Evolutionary conservation across 768 basidiomycete genomes (phyloP).

Genomic region (Amanita brunnescens): DNA sequence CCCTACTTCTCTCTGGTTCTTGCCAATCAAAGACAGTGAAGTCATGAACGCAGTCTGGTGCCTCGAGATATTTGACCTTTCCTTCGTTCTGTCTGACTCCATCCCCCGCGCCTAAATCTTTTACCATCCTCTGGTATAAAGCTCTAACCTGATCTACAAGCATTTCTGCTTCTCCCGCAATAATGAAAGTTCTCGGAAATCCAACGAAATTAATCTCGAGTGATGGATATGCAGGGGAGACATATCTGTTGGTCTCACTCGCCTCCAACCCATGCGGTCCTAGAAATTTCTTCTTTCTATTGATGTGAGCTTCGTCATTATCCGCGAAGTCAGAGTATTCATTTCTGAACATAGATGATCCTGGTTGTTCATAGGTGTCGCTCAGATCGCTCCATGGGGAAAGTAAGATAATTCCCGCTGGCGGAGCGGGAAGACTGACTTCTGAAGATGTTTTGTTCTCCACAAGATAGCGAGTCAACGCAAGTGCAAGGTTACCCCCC

Average conservation of each 20-base stretch:
- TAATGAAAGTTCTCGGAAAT: slow-evolving; percentile 42
- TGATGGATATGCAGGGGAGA: slow-evolving; percentile 34
- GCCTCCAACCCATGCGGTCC: slow-evolving; percentile 30
- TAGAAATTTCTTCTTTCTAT: slow-evolving; percentile 25
- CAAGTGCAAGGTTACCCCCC: slow-evolving; percentile 23
- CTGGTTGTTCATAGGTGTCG: neutral
- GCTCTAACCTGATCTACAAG: slow-evolving; percentile 24
- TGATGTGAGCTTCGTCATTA: slow-evolving; percentile 14
- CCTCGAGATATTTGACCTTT: slow-evolving; percentile 7
- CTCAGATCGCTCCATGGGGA: slow-evolving; percentile 27
- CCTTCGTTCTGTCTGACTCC: slow-evolving; percentile 16
- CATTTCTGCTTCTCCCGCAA: slow-evolving; percentile 37
- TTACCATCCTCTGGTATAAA: slow-evolving; percentile 31
- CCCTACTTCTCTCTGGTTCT: slow-evolving; percentile 25
- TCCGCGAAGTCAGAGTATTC: neutral
- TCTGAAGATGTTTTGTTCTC: slow-evolving; percentile 30
- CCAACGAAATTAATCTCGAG: slow-evolving; percentile 28
- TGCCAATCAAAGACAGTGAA: slow-evolving; percentile 28
- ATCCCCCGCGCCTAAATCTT: slow-evolving; percentile 29
- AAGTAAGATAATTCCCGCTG: slow-evolving; percentile 41
- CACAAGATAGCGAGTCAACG: slow-evolving; percentile 39
- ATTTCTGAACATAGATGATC: neutral
- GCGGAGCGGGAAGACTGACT: slow-evolving; percentile 31
- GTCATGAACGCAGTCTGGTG: slow-evolving; percentile 4
- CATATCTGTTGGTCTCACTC: slow-evolving; percentile 30